A percentile compares a stretch with the other conserved stretches of the same genome.
These are phyloP conservation scores for Phytopythium delawarense DNA, from an alignment of 352 stramenopile species.

Conservation along the genomic window DNA sequence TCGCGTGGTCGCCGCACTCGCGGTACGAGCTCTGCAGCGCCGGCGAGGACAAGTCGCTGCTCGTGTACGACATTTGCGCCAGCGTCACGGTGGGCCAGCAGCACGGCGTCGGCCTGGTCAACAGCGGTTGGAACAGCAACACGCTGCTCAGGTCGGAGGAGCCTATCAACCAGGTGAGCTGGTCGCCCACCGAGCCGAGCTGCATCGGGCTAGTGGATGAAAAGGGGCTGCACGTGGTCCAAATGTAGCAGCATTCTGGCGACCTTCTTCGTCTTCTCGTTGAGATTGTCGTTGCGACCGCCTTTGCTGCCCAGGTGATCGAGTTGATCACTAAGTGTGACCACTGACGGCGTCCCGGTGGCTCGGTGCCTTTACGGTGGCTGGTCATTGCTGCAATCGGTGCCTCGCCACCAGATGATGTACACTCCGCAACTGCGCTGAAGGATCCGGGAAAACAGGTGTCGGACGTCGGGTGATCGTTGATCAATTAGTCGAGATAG, in stretches of 20 bases:
- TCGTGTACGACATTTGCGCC: conserved; percentile 94
- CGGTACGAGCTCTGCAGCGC: conserved; percentile 94
- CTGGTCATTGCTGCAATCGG: neutral
- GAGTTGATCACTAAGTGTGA: too few relatives aligned
- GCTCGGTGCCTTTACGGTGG: too few relatives aligned
- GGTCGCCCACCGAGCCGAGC: conserved; percentile 92
- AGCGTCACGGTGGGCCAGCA: conserved; percentile 24
- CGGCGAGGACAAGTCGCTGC: conserved; percentile 92
- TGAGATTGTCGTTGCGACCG: neutral
- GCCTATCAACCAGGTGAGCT: conserved; percentile 85
- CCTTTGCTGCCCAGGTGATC: neutral
- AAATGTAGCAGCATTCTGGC: conserved; percentile 45
- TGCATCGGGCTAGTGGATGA: conserved; percentile 95
- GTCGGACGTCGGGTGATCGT: neutral
- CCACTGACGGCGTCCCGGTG: too few relatives aligned
- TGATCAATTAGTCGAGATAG: conserved; percentile 4
- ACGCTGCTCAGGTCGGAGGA: conserved; percentile 60
- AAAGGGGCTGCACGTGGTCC: conserved; percentile 94
- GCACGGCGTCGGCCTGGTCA: conserved; percentile 15
- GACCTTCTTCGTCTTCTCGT: neutral
- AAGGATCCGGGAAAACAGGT: conserved; percentile 2
- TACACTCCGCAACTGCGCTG: neutral
- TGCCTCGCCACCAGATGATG: neutral
- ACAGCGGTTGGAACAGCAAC: conserved; percentile 33
- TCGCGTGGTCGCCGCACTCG: conserved; percentile 95